These are phyloP conservation scores for Suillus sp. DNA, from an alignment of 768 basidiomycete genomes.

Conservation along the genomic window DNA sequence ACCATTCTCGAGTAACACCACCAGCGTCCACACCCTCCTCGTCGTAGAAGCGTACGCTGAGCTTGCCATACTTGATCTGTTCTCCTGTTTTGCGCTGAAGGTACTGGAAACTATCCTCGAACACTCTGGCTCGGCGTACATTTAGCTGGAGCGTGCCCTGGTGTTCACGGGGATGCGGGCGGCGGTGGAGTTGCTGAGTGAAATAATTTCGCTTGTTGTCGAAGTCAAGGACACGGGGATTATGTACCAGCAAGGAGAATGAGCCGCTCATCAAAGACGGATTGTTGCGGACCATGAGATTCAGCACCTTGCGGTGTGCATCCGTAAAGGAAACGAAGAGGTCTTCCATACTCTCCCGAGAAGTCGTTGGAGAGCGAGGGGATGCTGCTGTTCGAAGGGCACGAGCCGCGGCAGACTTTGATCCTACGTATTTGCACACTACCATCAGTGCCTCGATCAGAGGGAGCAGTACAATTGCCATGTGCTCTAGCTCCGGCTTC, in stretches of 20 bases:
- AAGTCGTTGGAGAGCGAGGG: constrained; percentile 66
- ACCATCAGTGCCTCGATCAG: constrained; percentile 98
- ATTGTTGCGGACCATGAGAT: constrained; percentile 97
- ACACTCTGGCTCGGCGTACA: constrained; percentile 87
- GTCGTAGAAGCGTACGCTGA: constrained; percentile 93
- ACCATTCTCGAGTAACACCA: constrained; percentile 98
- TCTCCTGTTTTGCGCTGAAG: constrained; percentile 90
- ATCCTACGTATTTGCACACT: constrained; percentile 91
- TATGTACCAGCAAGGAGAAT: constrained; percentile 94
- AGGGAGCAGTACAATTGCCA: constrained; percentile 90
- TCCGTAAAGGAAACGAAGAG: constrained; percentile 94
- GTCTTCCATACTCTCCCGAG: constrained; percentile 82
- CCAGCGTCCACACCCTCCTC: constrained; percentile 99
- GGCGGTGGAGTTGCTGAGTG: constrained; percentile 86
- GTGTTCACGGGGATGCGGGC: constrained; percentile 78
- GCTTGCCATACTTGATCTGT: constrained; percentile 97
- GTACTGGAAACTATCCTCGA: constrained; percentile 96
- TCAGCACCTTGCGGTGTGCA: constrained; percentile 88
- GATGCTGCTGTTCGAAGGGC: constrained; percentile 65
- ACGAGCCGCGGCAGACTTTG: constrained; percentile 56
- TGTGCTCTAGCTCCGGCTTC: constrained; percentile 77
- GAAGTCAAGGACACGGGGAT: constrained; percentile 95
- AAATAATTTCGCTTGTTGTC: constrained; percentile 99
- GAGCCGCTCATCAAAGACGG: constrained; percentile 98
- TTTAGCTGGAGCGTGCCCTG: constrained; percentile 84